phyloP scores from a whole-genome alignment of 768 basidiomycete species.

The Macrolepiota fuliginosa region DNA sequence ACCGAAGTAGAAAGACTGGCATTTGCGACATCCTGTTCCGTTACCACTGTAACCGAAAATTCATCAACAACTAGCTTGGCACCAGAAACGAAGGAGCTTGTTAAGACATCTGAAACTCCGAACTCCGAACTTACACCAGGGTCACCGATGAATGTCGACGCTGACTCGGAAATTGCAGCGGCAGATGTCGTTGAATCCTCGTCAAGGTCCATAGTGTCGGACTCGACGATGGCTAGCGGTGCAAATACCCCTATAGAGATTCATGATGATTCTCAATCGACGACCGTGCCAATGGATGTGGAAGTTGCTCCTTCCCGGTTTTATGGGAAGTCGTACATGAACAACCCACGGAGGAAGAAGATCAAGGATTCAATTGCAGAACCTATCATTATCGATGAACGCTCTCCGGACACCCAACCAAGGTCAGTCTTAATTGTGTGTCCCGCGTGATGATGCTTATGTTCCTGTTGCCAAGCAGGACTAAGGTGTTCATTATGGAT shows the following conservation, averaged over 20 bases:
- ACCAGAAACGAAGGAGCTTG: conserved; percentile 13
- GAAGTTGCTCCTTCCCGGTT: conserved; percentile 8
- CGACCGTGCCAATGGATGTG: not conserved
- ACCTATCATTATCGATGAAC: not conserved
- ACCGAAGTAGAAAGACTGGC: conserved; percentile 27
- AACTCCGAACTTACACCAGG: not conserved
- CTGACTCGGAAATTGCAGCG: conserved; percentile 4
- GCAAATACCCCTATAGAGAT: not conserved
- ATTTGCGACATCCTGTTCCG: conserved; percentile 28
- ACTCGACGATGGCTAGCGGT: not conserved
- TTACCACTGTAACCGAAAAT: conserved; percentile 14
- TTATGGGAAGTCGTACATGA: conserved; percentile 2
- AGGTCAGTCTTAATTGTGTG: not conserved
- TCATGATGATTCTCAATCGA: not conserved
- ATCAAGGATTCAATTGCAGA: not conserved
- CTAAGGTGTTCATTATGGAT: conserved; percentile 86
- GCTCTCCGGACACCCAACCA: not conserved
- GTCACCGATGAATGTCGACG: conserved; percentile 1
- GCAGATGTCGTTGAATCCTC: conserved; percentile 18
- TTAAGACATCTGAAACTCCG: not conserved
- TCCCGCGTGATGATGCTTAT: not conserved
- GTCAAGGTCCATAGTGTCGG: not conserved
- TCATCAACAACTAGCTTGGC: conserved; percentile 8
- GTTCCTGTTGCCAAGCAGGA: conserved; percentile 36
- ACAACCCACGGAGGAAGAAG: not conserved